Base-by-base conservation (phyloP, 2,329 filamentous ascomycete species). In the Aspergillus ochraceoroseus region DNA sequence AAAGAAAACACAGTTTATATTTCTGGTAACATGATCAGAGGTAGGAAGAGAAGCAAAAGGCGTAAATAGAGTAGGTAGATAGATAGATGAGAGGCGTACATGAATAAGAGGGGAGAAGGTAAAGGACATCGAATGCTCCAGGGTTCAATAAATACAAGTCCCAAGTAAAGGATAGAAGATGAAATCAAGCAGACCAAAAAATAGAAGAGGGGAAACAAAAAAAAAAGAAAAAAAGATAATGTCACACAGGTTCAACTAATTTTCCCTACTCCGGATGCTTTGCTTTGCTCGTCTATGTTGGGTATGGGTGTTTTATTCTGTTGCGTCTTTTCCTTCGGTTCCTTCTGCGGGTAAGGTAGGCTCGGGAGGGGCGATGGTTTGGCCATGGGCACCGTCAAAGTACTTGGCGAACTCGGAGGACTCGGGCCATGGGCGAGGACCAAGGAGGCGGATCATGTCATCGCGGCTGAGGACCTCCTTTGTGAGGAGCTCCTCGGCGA, bases 381-480 rank as follows among this genome's bases (percentile, higher is more conserved):
- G 50, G 9, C 62, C 63, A 5, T 55, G 61, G 14, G 61, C 71
- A 44, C 76, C 77, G 54, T 76, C 73, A 65, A 98, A 98, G 72
- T 94, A 98, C 73, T 95, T 95, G 57, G 83, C 74, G 67, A 98
- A 96, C 58, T 96, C 89, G 56, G 85, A 83, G 45, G 79, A 75
- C 56, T 96, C 90, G 27, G 84, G 82, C 56, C 85, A 96, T 9
- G 87, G 87, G 50, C 92, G 72, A 32, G 82, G 82, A 14, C 92
- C 92, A 17, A 98, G 73, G 41, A 98, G 71, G 18, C 92, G 76
- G 35, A 96, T 80, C 77, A 96, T 83, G 66, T 98, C 92, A 57
- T 98, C 92, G 42, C 92, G 77, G 22, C 82, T 82, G 14, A 98
- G 76, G 56, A 95, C 82, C 70, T 98, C 92, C 76, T 95, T 95